Evolutionary conservation across 2,329 filamentous ascomycete genomes (phyloP), one percentile per base, ranked within the genome.

Genomic region (Colletotrichum agaves): DNA sequence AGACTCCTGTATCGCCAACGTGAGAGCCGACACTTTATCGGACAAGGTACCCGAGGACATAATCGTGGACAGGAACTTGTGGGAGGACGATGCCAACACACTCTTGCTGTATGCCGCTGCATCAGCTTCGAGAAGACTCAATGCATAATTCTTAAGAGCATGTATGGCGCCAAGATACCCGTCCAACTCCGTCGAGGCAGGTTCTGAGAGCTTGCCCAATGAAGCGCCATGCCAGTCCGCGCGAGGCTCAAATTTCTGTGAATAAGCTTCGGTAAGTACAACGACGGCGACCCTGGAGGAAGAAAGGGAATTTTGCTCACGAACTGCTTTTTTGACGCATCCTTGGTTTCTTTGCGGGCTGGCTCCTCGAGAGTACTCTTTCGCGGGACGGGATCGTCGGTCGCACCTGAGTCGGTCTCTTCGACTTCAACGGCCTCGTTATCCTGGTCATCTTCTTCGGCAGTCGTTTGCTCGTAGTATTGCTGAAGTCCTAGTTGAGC

Each of bases 31-130:
- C 47, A 98, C 91, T 78, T 98, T 98, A 78, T 99, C 96, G 63
- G 94, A 97, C 73, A 98, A 88, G 10, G 97, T 99, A 84, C 96
- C 96, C 2, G 94, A 97, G 10, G 93, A 85, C 93, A 98, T 98
- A 77, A 99, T 98, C 17, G 94, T 97, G 1, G 94, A 93, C 84
- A 98, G 90, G 83, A 99, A 99, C 78, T 94, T 97, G 79, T 97
- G 92, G 44, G 94, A 95, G 2, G 95, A 96, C 27, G 93, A 93
- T 57, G 93, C 89, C 6, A 92, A 89, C 63, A 92, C 83, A 72
- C 93, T 90, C 27, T 89, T 87, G 62, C 86, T 85, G 80, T 98
- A 99, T 52, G 88, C 84, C 44, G 88, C 85, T 69, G 91, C 91
- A 76, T 99, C 96, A 27, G 88, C 84, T 61, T 97, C 90, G 19